Conservation (phyloP, 1,284 basidiomycete genomes). For the Trichosporon ovoides region DNA sequence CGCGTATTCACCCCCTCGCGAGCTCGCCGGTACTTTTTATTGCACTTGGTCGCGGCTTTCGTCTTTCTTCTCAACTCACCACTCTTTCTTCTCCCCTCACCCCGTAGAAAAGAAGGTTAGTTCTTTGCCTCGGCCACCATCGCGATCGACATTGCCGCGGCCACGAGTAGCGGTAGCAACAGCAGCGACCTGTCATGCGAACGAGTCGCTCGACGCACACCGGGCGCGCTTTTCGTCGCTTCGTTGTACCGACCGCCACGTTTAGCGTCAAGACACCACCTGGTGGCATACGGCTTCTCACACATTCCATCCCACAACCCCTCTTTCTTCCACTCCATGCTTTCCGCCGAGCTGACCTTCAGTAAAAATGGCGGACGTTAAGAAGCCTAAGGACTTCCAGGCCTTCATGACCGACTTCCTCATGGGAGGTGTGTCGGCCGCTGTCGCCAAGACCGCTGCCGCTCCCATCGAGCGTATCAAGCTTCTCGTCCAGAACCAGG, state of each 20-base stretch:
- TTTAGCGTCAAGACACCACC: not conserved
- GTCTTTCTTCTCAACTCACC: conserved; percentile 19
- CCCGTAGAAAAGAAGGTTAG: conserved; percentile 19
- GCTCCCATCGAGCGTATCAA: conserved; percentile 99
- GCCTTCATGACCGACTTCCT: conserved; percentile 50
- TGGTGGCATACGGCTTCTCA: not conserved
- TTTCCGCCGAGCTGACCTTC: conserved; percentile 3
- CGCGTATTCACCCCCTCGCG: not conserved
- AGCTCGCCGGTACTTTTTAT: conserved; percentile 1
- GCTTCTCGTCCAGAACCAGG: conserved; percentile 94
- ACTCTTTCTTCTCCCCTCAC: conserved; percentile 20
- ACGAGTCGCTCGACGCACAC: not conserved
- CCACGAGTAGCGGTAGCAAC: not conserved
- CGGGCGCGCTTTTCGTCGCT: not conserved
- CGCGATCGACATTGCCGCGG: not conserved
- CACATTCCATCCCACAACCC: not conserved
- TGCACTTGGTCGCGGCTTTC: conserved; percentile 1
- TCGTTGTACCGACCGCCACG: not conserved
- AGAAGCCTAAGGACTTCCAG: conserved; percentile 50
- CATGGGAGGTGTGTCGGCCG: conserved; percentile 53
- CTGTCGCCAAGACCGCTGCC: conserved; percentile 94
- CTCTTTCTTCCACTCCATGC: not conserved
- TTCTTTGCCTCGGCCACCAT: conserved; percentile 1
- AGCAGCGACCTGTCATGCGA: not conserved
- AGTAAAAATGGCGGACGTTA: conserved; percentile 37